Conservation (phyloP, 768 basidiomycete genomes). For the Suillus americanus region DNA sequence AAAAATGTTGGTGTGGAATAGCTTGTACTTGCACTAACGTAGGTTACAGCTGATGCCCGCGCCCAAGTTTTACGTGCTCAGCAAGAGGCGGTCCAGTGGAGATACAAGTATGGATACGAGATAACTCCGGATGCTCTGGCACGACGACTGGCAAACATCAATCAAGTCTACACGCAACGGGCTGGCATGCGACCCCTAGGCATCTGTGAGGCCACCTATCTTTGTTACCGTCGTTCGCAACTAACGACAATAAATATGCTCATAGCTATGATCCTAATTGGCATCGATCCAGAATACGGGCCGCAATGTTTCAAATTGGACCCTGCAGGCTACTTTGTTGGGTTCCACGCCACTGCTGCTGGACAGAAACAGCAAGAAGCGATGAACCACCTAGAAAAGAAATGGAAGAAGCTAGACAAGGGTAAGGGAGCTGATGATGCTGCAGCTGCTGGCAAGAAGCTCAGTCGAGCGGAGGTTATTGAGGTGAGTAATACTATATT, state of each 20-base stretch:
- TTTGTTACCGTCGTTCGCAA: background rate
- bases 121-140: conserved; percentile 97
- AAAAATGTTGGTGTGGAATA: background rate
- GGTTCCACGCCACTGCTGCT: conserved; percentile 95
- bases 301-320: conserved; percentile 99
- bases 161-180: conserved; percentile 97
- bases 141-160: conserved; percentile 93
- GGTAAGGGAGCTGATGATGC: conserved; percentile 81
- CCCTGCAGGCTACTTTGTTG: conserved; percentile 97
- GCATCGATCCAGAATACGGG: conserved; percentile 84
- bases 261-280: conserved; percentile 94
- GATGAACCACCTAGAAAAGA: conserved; percentile 98
- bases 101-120: conserved; percentile 97
- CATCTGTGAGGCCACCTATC: conserved; percentile 62
- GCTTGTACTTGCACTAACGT: background rate
- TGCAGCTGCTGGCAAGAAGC: conserved; percentile 66
- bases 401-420: conserved; percentile 92
- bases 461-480: conserved; percentile 79
- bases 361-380: conserved; percentile 98
- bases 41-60: conserved; percentile 78
- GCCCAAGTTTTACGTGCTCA: conserved; percentile 87
- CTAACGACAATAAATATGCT: conserved; percentile 1
- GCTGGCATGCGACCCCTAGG: conserved; percentile 97
- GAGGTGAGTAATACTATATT: conserved; percentile 59
- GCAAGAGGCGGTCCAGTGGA: conserved; percentile 86